Base-by-base conservation (phyloP, 1,284 basidiomycete genomes). In the Laetiporus sulphureus region DNA sequence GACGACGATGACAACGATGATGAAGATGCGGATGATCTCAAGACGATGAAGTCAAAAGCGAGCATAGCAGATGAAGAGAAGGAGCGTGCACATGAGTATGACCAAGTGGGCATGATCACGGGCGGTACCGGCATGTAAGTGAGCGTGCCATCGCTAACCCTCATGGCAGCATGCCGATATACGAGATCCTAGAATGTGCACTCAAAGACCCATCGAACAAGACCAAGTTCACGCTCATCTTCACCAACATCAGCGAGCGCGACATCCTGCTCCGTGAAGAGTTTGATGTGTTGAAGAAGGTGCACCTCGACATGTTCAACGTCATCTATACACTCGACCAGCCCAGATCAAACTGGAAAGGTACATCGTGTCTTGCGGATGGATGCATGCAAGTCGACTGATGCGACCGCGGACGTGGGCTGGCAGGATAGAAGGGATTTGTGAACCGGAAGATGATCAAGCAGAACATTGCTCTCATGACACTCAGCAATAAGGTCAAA, bases 221-320 rank as follows among this genome's bases (percentile, higher is more conserved):
- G 70, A 98, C 96, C 51, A 92, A 94, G 61, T 95, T 91, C 67
- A 96, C 87, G 38, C 73, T 98, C 43, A 67, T 99, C 56, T 98
- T 89, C 67, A 82, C 88, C 33, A 98, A 98, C 67, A 76, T 91
- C 40, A 77, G 85, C n/a, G 88, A 93, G 60, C 71, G 78, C 49
- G 95, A 98, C 62, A 95, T 99, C 53, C 79, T 96, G 36, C 73
- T 96, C 46, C 79, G 80, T 32, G 79, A 91, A 54, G 77, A 92
- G 56, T 79, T 94, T 56, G 90, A 94, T 52, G 66, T 64, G 7
- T 72, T 91, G 50, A 78, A 82, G 63, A 77, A 77, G 54, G 73
- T 79, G 54, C 70, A 85, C 64, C 79, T 84, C 1, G 68, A 82
- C 42, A 79, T 64, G 50, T 77, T 98, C 61, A 79, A 91, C 47